phyloP scores from a whole-genome alignment of 169 alveolate species.

The Eimeria zaria region DNA sequence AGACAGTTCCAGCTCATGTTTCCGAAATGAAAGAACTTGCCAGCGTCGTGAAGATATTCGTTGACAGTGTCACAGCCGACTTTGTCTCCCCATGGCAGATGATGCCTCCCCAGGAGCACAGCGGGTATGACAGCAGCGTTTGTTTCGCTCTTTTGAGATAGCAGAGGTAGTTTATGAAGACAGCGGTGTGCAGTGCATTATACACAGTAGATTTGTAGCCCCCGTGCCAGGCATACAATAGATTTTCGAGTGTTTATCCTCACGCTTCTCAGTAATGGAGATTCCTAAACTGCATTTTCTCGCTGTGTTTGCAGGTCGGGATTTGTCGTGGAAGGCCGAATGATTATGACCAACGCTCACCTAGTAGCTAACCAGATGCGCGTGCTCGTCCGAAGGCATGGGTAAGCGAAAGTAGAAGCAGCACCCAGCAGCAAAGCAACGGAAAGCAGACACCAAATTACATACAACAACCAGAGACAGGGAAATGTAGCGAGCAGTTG shows the following conservation, averaged over 20 bases:
- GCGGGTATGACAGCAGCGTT: slow-evolving; percentile 87
- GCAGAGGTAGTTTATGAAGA: background rate
- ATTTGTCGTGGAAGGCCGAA: slow-evolving; percentile 88
- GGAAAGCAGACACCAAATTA: background rate
- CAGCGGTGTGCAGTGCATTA: background rate
- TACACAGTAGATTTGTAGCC: background rate
- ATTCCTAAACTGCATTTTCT: background rate
- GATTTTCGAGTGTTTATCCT: background rate
- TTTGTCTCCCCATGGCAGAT: slow-evolving; percentile 93
- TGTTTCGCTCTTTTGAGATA: background rate
- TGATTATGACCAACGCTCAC: slow-evolving; percentile 93
- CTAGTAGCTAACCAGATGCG: slow-evolving; percentile 91
- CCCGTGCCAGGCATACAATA: background rate
- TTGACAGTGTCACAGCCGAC: slow-evolving; percentile 90
- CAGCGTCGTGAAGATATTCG: slow-evolving; percentile 91
- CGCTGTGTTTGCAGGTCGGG: slow-evolving; percentile 89
- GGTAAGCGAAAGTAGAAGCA: slow-evolving; percentile 79
- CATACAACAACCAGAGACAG: background rate
- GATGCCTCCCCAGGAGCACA: slow-evolving; percentile 88
- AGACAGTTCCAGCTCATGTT: background rate
- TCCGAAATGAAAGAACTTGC: slow-evolving; percentile 44
- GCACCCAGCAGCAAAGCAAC: background rate
- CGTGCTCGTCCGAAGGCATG: slow-evolving; percentile 92
- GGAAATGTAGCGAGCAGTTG: background rate
- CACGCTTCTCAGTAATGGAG: background rate